Evolutionary conservation across 768 basidiomycete species (phyloP).

Genomic region (Lactifluus volemus): DNA sequence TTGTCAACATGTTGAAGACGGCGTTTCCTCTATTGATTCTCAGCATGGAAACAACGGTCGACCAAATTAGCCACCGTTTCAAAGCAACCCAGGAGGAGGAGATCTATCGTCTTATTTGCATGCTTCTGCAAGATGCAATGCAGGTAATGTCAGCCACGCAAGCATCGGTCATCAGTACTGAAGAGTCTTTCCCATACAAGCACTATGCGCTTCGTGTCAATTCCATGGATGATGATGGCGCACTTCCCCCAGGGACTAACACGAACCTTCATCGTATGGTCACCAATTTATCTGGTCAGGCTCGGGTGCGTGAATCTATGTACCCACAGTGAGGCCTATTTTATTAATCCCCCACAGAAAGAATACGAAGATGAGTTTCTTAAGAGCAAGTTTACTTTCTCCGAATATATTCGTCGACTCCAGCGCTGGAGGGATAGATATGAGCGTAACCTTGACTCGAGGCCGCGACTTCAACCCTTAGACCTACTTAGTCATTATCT

Average conservation of each 20-base stretch:
- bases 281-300: constrained; percentile 44
- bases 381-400: constrained; percentile 62
- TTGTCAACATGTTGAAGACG: constrained; percentile 89
- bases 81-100: constrained; percentile 89
- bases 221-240: constrained; percentile 58
- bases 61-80: constrained; percentile 86
- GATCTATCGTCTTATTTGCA: constrained; percentile 82
- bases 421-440: constrained; percentile 91
- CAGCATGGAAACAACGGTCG: constrained; percentile 94
- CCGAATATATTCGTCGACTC: constrained; percentile 84
- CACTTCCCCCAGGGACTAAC: constrained; percentile 45
- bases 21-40: constrained; percentile 91
- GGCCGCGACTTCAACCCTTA: constrained; percentile 76
- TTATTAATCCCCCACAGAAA: constrained; percentile 38
- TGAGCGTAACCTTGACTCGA: constrained; percentile 72
- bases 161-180: neutral
- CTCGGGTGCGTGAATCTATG: constrained; percentile 39
- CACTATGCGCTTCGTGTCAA: constrained; percentile 64
- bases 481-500: constrained; percentile 87
- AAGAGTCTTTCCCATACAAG: constrained; percentile 28
- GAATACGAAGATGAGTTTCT: constrained; percentile 92
- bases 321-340: neutral
- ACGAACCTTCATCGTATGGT: constrained; percentile 52
- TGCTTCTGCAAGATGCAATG: constrained; percentile 81
- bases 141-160: constrained; percentile 38